phyloP scores from a whole-genome alignment of 116 monocot genomes.

The Cymodocea nodosa region DNA sequence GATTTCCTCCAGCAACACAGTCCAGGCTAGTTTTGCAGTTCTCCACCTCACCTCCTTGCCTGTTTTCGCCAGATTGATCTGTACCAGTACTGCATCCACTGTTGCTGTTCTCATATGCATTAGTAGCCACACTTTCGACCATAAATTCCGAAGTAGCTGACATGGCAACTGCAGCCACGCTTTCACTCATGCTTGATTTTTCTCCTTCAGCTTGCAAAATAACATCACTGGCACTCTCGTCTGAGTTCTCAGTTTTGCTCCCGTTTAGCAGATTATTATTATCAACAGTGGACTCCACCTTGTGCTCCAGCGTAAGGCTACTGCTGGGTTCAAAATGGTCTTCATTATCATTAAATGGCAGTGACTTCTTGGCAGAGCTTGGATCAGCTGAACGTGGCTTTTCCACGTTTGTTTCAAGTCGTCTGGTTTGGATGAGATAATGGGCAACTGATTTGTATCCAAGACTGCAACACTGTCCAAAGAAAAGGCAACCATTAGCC shows the following conservation, averaged over 20 bases:
- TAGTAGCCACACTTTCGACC: background rate
- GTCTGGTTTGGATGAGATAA: slow-evolving; percentile 49
- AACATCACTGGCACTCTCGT: background rate
- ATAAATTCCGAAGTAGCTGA: background rate
- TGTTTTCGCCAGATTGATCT: background rate
- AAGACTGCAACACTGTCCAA: slow-evolving; percentile 25
- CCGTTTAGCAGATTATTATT: background rate
- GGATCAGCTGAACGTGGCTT: slow-evolving; percentile 4
- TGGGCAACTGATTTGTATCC: slow-evolving; percentile 81
- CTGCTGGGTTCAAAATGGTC: background rate
- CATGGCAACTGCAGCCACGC: background rate
- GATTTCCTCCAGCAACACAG: slow-evolving; percentile 14
- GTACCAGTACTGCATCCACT: background rate
- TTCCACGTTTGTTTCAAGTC: slow-evolving; percentile 5
- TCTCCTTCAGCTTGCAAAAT: background rate
- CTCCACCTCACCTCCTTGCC: background rate
- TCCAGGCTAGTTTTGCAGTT: slow-evolving; percentile 7
- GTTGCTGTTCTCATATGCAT: too few species aligned
- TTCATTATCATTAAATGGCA: slow-evolving; percentile 5
- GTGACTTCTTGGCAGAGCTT: slow-evolving; percentile 9
- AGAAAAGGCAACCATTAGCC: background rate
- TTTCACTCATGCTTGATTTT: background rate
- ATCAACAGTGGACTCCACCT: background rate
- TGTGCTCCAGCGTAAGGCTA: background rate
- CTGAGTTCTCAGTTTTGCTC: background rate